These are phyloP conservation scores for Yamadazyma diddensiae DNA, from an alignment of 1,139 yeast species.

Conservation along the genomic window DNA sequence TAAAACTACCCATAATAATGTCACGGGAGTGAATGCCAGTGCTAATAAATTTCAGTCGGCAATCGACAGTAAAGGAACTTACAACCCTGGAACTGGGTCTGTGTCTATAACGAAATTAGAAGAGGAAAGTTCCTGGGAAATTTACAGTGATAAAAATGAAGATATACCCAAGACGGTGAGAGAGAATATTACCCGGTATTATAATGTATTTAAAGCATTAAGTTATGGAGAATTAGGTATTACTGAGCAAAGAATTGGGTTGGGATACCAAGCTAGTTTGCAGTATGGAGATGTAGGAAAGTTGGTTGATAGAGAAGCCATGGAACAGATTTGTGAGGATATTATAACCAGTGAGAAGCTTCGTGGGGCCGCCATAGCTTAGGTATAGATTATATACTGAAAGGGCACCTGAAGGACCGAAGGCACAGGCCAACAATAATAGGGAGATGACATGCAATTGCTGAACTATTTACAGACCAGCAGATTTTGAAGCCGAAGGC, in stretches of 20 bases:
- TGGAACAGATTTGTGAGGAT: slow-evolving; percentile 72
- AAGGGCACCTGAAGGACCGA: no score
- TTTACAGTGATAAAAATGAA: slow-evolving; percentile 89
- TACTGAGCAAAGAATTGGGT: slow-evolving; percentile 72
- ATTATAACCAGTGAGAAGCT: slow-evolving; percentile 70
- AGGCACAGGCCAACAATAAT: no score
- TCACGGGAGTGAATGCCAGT: slow-evolving; percentile 12
- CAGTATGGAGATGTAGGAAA: slow-evolving; percentile 71
- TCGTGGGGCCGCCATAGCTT: slow-evolving; percentile 62
- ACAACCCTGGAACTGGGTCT: slow-evolving; percentile 57
- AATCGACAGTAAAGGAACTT: slow-evolving; percentile 39
- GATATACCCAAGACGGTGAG: slow-evolving; percentile 58
- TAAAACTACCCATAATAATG: slow-evolving; percentile 47
- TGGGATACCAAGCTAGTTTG: slow-evolving; percentile 89
- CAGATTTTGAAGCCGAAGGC: no score
- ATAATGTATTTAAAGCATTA: slow-evolving; percentile 78
- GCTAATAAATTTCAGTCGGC: slow-evolving; percentile 39
- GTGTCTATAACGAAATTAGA: slow-evolving; percentile 82
- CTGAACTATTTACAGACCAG: no score
- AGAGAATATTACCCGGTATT: slow-evolving; percentile 78
- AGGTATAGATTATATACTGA: no score
- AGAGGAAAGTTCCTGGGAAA: slow-evolving; percentile 94
- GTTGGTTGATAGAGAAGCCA: slow-evolving; percentile 70
- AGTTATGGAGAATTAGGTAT: slow-evolving; percentile 83
- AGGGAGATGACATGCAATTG: no score